Evolutionary conservation across 306 rosid species (phyloP), one percentile per base, ranked within the genome.

Genomic region (Fragaria vesca): DNA sequence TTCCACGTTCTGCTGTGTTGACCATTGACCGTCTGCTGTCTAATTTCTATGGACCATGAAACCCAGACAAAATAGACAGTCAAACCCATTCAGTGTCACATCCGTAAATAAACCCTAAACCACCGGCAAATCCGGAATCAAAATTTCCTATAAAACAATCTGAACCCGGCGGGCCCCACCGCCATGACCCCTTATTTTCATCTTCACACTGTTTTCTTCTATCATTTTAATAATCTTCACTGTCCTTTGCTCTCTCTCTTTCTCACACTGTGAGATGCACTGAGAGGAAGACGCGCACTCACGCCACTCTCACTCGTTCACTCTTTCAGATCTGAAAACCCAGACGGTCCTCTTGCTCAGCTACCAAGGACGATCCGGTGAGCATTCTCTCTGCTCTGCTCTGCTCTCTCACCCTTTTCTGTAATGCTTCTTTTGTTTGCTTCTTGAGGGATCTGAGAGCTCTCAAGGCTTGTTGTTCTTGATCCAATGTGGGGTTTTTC

Each of bases 301-400:
- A 40, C 43, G 1, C 42, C 42, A 5, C 42, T 38, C 42, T 4
- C 42, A 32, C 36, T 32, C 3, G 36, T 7, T 8, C 10, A 42
- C 45, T 6, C 42, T 42, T 43, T 43, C 46, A 43, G 46, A 43
- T 43, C 46, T 43, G 46, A 43, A 43, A 43, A 43, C 46, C 46
- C 46, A 43, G 46, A 40, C 43, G 9, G 43, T 9, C 43, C 46
- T 8, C 12, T 43, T 43, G 10, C 46, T 43, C 46, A 43, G 46
- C 46, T 43, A 8, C 10, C 12, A 10, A 52, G 58, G 83, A 79
- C 75, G 83, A 77, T 78, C 85, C 61, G 74, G 86, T 87, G 67
- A 76, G 82, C 76, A 51, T 67, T 74, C 51, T 69, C 17, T 34
- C 75, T 61, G 48, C 28, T 57, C 18, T 24, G 26, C 26, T 24